Percentiles rank a stretch among this genome's conserved stretches.
These are phyloP conservation scores for Aspergillus pseudonomiae DNA, from an alignment of 2,329 filamentous ascomycete species.

Conservation along the genomic window DNA sequence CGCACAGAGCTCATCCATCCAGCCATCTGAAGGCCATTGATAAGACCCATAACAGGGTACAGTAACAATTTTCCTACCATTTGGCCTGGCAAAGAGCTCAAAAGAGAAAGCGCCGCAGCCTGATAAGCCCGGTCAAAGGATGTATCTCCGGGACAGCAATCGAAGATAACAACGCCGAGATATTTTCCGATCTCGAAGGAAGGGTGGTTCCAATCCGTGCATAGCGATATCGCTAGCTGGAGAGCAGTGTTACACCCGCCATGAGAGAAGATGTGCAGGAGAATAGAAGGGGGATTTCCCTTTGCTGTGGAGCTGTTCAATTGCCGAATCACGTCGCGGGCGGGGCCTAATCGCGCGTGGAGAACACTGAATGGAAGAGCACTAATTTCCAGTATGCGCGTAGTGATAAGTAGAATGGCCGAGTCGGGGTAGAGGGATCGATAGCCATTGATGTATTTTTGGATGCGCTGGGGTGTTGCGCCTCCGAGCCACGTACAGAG, in stretches of 20 bases:
- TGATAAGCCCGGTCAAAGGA: conserved; percentile 14
- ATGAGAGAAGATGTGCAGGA: conserved; percentile 21
- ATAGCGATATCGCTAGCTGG: conserved; percentile 12
- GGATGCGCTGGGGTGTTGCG: conserved; percentile 15
- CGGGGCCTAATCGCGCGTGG: conserved; percentile 8
- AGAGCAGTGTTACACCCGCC: conserved; percentile 16
- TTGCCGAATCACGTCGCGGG: conserved; percentile 4
- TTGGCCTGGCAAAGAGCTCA: conserved; percentile 10
- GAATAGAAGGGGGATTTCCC: background rate
- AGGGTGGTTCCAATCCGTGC: background rate
- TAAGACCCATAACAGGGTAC: conserved; percentile 20
- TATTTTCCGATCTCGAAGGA: background rate
- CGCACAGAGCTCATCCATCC: conserved; percentile 16
- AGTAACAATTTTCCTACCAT: conserved; percentile 17
- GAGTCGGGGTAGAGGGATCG: conserved; percentile 6
- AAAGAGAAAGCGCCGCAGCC: conserved; percentile 17
- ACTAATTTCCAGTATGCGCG: conserved; percentile 9
- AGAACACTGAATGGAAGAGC: conserved; percentile 1
- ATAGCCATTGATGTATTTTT: conserved; percentile 18
- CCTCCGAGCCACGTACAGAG: conserved; percentile 20
- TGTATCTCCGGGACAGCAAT: conserved; percentile 18
- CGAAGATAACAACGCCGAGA: conserved; percentile 13
- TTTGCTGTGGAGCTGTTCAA: background rate
- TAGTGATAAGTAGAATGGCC: conserved; percentile 16
- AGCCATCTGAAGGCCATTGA: conserved; percentile 17